Conservation (phyloP, 345 rosid genomes). For the Turritis glabra region DNA sequence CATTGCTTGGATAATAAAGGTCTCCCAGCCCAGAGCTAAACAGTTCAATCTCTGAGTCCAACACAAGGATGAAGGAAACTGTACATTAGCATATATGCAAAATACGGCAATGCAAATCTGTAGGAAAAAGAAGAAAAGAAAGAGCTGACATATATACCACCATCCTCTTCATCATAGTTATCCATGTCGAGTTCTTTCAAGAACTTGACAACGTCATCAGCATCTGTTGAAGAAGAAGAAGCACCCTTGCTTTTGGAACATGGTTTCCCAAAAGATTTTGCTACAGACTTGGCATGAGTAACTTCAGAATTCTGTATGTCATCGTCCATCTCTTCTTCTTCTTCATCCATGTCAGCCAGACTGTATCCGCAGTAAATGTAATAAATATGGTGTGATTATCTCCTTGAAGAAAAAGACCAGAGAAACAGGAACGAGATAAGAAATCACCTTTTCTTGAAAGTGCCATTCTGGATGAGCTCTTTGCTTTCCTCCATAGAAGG, state of each 20-base stretch:
- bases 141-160: slow-evolving; percentile 43
- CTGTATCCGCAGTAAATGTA: not conserved
- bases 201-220: slow-evolving; percentile 57
- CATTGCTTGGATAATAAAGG: slow-evolving; percentile 80
- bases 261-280: slow-evolving; percentile 58
- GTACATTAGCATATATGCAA: not conserved
- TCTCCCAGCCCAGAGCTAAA: slow-evolving; percentile 65
- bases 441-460: slow-evolving; percentile 42
- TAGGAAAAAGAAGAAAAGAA: not conserved
- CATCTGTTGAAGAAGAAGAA: slow-evolving; percentile 36
- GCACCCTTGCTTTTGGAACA: slow-evolving; percentile 41
- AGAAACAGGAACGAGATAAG: not conserved
- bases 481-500: slow-evolving; percentile 73
- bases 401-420: not conserved
- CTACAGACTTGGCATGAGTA: slow-evolving; percentile 59
- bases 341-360: slow-evolving; percentile 44
- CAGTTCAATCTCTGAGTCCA: slow-evolving; percentile 54
- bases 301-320: slow-evolving; percentile 42
- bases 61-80: not conserved
- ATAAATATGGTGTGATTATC: not conserved
- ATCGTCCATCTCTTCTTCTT: slow-evolving; percentile 48
- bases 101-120: not conserved
- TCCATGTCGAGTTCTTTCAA: slow-evolving; percentile 83
- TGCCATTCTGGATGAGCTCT: slow-evolving; percentile 53
- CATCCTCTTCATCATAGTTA: slow-evolving; percentile 82